phyloP scores from a whole-genome alignment of 2,329 filamentous ascomycete species.

The Gaeumannomyces tritici region DNA sequence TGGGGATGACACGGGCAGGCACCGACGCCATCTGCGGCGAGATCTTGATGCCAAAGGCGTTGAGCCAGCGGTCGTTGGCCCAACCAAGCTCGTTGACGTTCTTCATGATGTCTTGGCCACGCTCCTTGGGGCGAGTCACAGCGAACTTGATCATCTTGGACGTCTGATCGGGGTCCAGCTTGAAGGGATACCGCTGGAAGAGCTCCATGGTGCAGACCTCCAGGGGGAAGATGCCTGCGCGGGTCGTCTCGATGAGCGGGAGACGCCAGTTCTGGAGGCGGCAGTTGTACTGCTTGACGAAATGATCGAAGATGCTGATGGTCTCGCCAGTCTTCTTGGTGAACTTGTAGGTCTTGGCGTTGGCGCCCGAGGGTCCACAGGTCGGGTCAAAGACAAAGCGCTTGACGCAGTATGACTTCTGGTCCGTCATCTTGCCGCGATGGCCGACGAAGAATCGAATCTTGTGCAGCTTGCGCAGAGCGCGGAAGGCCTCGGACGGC shows the following conservation, averaged over 20 bases:
- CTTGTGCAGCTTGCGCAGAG: conserved; percentile 42
- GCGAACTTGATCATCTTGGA: conserved; percentile 88
- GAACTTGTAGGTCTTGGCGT: conserved; percentile 40
- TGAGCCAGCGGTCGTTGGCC: conserved; percentile 57
- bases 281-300: conserved; percentile 42
- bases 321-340: conserved; percentile 34
- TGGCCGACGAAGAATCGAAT: conserved; percentile 49
- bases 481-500: conserved; percentile 41
- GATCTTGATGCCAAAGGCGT: conserved; percentile 65
- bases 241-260: conserved; percentile 49
- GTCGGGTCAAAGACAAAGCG: conserved; percentile 36
- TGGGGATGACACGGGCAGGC: conserved; percentile 60
- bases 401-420: conserved; percentile 42
- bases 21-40: conserved; percentile 52
- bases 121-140: conserved; percentile 62
- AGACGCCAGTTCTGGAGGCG: conserved; percentile 34
- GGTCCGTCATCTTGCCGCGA: conserved; percentile 32
- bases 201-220: conserved; percentile 44
- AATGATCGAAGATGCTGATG: conserved; percentile 44
- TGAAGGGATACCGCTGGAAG: conserved; percentile 53
- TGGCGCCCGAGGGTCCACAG: conserved; percentile 34
- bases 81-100: conserved; percentile 62
- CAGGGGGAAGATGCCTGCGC: conserved; percentile 48
- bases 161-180: conserved; percentile 56
- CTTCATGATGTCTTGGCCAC: conserved; percentile 57